Percentiles rank a stretch among this genome's conserved stretches.
phyloP scores from a whole-genome alignment of 352 stramenopile genomes.

The Pythium utonaiense region DNA sequence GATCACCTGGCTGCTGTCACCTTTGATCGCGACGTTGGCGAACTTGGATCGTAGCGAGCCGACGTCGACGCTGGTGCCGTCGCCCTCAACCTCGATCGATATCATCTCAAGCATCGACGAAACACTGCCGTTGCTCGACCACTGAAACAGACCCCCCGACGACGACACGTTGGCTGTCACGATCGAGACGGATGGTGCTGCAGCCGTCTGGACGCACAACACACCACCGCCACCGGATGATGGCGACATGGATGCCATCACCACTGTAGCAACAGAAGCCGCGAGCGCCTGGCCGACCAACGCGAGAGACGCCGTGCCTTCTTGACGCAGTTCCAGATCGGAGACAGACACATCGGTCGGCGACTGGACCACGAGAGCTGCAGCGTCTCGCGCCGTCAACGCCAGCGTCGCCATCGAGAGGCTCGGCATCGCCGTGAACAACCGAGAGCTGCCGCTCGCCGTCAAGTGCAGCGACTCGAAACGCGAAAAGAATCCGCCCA shows the following conservation, averaged over 20 bases:
- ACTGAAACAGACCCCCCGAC: constrained; percentile 1
- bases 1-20: background rate
- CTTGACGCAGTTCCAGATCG: background rate
- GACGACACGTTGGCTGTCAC: background rate
- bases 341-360: background rate
- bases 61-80: background rate
- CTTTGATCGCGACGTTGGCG: constrained; percentile 1
- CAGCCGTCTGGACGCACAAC: constrained; percentile 12
- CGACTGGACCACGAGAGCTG: constrained; percentile 14
- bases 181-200: background rate
- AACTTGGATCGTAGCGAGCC: background rate
- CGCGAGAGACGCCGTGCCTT: constrained; percentile 1
- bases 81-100: background rate
- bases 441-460: background rate
- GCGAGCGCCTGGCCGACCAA: background rate
- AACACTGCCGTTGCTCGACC: background rate
- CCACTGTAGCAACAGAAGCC: background rate
- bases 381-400: background rate
- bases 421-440: background rate
- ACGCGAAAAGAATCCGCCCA: background rate
- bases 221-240: background rate
- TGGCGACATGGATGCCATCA: background rate
- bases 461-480: background rate
- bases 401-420: background rate
- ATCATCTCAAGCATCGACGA: background rate